phyloP scores from a whole-genome alignment of 2,329 filamentous ascomycete species.

The Trichoderma brevicompactum region DNA sequence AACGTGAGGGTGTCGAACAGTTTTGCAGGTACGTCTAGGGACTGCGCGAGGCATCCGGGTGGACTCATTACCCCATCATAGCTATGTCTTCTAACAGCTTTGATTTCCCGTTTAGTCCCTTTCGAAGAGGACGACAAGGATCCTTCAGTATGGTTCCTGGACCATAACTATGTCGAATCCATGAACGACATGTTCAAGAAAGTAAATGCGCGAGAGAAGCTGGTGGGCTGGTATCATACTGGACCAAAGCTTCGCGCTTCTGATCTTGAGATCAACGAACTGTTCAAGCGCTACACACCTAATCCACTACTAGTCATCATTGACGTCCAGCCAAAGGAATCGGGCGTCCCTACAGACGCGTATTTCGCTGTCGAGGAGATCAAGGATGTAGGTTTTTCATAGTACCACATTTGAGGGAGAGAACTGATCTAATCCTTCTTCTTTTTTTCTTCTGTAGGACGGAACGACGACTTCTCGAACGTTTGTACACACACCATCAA shows the following conservation, averaged over 20 bases:
- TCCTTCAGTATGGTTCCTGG: slow-evolving; percentile 97
- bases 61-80: neutral
- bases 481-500: slow-evolving; percentile 96
- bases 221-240: slow-evolving; percentile 99
- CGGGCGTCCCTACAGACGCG: slow-evolving; percentile 95
- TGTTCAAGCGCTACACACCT: slow-evolving; percentile 98
- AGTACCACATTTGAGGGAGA: neutral
- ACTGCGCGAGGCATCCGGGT: neutral
- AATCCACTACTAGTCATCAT: slow-evolving; percentile 97
- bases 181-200: slow-evolving; percentile 99
- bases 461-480: slow-evolving; percentile 96
- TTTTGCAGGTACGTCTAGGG: slow-evolving; percentile 75
- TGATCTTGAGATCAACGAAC: slow-evolving; percentile 98
- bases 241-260: slow-evolving; percentile 95
- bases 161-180: slow-evolving; percentile 98
- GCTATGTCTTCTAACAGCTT: slow-evolving; percentile 2
- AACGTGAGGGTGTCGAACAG: slow-evolving; percentile 98
- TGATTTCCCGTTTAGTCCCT: slow-evolving; percentile 65
- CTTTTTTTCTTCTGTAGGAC: slow-evolving; percentile 63
- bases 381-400: slow-evolving; percentile 73
- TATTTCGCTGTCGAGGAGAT: slow-evolving; percentile 99
- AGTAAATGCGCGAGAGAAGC: slow-evolving; percentile 97
- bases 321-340: slow-evolving; percentile 97
- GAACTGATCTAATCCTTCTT: slow-evolving; percentile 19
- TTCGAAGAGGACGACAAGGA: slow-evolving; percentile 99